Percentiles rank a stretch among this genome's conserved stretches.
These are phyloP conservation scores for Uronychia binucleata DNA, from an alignment of 73 alveolate species.

Conservation along the genomic window DNA sequence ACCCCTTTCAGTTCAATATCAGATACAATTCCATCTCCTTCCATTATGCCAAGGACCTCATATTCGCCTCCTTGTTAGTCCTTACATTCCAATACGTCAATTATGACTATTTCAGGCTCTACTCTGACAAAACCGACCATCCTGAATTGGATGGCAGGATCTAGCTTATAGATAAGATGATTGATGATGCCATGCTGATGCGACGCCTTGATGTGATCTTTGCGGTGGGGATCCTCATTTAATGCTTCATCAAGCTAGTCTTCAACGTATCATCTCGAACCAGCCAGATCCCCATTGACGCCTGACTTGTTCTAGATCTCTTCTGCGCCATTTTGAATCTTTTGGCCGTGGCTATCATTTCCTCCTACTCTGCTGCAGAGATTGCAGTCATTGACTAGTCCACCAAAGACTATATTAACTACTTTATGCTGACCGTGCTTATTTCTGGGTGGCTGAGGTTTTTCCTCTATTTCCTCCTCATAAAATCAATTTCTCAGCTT, in stretches of 20 bases:
- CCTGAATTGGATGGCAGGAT: neutral
- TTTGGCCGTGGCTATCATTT: neutral
- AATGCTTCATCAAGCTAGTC: neutral
- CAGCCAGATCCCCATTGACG: neutral
- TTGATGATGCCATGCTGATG: neutral
- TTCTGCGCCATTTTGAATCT: neutral
- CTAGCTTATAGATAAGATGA: neutral
- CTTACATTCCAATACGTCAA: neutral
- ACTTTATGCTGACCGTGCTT: neutral
- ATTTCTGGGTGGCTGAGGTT: neutral
- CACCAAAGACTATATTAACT: neutral
- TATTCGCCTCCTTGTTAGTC: neutral
- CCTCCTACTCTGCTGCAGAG: neutral
- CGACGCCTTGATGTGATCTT: neutral
- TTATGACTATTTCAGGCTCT: neutral
- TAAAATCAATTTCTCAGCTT: neutral
- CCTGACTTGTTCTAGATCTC: neutral
- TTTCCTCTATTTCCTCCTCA: neutral
- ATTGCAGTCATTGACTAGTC: neutral
- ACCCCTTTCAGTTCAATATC: neutral
- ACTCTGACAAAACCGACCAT: neutral
- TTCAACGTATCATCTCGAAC: neutral
- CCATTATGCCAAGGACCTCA: neutral
- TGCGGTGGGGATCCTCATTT: neutral
- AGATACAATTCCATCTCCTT: neutral